Percentiles rank a stretch among this genome's conserved stretches.
Conservation (phyloP, 2,329 filamentous ascomycete genomes). For the Penicillium sclerotigenum region DNA sequence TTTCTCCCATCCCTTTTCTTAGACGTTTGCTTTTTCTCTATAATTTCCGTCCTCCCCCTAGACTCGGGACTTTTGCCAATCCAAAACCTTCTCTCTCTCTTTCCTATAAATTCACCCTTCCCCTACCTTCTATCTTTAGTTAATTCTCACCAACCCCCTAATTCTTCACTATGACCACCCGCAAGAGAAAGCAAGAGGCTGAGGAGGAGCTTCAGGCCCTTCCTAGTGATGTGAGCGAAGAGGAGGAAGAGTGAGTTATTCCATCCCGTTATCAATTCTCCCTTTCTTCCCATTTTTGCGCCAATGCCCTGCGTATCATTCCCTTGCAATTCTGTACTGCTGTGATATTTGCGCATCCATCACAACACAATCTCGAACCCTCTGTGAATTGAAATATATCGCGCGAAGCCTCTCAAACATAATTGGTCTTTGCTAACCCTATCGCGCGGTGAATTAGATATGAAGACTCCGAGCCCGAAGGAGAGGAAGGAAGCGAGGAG, state of each 20-base stretch:
- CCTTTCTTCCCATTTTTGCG: conserved; percentile 1
- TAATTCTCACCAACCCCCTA: conserved; percentile 33
- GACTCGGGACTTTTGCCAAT: conserved; percentile 13
- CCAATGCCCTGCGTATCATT: not conserved
- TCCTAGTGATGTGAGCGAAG: conserved; percentile 50
- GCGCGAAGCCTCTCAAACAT: not conserved
- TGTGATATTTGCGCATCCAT: not conserved
- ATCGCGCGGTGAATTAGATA: conserved; percentile 27
- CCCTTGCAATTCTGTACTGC: not conserved
- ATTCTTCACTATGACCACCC: conserved; percentile 46
- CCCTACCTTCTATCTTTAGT: conserved; percentile 14
- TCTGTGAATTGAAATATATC: not conserved
- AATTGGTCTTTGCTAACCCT: conserved; percentile 4
- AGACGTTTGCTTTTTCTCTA: conserved; percentile 14
- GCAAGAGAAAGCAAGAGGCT: conserved; percentile 50
- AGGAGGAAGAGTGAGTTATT: conserved; percentile 49
- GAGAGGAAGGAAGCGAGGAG: conserved; percentile 29
- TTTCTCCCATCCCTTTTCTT: conserved; percentile 7
- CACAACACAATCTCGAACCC: not conserved
- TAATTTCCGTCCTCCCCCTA: conserved; percentile 19
- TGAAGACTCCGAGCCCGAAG: conserved; percentile 34
- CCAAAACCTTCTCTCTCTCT: conserved; percentile 22
- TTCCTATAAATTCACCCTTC: conserved; percentile 3
- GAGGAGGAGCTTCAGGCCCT: conserved; percentile 49
- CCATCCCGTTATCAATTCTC: not conserved